Conservation (phyloP, 2,329 filamentous ascomycete species). For the Aspergillus arachidicola region DNA sequence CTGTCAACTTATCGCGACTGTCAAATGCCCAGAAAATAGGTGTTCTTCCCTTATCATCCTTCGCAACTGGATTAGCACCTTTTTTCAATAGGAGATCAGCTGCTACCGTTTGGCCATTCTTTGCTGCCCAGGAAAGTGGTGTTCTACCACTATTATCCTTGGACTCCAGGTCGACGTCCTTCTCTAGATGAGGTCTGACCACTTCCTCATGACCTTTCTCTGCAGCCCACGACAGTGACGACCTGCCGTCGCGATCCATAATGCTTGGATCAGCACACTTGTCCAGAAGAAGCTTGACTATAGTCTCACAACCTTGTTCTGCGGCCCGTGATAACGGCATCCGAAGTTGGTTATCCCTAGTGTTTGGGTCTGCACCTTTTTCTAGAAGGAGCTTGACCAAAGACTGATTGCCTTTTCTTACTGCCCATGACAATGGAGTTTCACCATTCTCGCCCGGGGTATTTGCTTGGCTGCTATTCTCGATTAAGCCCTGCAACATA, state of each 20-base stretch:
- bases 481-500: neutral
- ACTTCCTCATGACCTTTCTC: neutral
- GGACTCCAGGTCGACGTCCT: neutral
- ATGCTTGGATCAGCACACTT: neutral
- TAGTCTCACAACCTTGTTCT: neutral
- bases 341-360: neutral
- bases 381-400: neutral
- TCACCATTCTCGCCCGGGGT: neutral
- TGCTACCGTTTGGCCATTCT: neutral
- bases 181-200: neutral
- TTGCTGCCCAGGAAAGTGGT: neutral
- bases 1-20: too few relatives aligned
- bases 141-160: neutral
- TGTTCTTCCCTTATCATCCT: neutral
- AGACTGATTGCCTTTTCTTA: neutral
- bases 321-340: neutral
- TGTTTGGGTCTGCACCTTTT: neutral
- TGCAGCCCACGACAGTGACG: neutral
- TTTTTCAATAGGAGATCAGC: neutral
- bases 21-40: neutral
- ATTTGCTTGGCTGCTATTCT: neutral
- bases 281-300: neutral
- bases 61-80: neutral
- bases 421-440: neutral
- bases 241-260: neutral